phyloP scores from a whole-genome alignment of 2,329 filamentous ascomycete species.

The Ophidiomyces ophidiicola region DNA sequence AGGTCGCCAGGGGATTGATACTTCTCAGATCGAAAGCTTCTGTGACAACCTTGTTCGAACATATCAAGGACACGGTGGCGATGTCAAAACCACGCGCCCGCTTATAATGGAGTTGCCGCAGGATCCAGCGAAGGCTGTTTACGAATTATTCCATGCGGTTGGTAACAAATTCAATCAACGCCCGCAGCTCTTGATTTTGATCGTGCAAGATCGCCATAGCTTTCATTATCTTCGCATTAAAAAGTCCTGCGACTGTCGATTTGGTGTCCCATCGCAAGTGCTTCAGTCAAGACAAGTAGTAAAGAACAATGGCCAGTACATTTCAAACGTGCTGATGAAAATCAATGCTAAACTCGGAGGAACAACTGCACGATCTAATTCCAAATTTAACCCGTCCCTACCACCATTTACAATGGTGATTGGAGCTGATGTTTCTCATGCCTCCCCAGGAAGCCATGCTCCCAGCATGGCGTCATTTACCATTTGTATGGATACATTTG shows the following conservation, averaged over 20 bases:
- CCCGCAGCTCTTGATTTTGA: slow-evolving; percentile 68
- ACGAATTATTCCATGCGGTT: slow-evolving; percentile 44
- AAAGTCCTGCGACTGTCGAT: slow-evolving; percentile 75
- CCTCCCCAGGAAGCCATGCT: slow-evolving; percentile 51
- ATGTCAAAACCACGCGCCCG: slow-evolving; percentile 38
- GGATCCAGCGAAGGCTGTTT: slow-evolving; percentile 44
- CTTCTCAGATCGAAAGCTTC: slow-evolving; percentile 40
- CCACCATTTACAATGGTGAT: slow-evolving; percentile 59
- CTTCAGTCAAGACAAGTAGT: slow-evolving; percentile 58
- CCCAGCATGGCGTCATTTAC: slow-evolving; percentile 82
- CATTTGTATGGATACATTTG: slow-evolving; percentile 60
- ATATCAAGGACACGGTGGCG: slow-evolving; percentile 51
- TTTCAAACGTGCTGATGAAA: slow-evolving; percentile 92
- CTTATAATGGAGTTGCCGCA: slow-evolving; percentile 31
- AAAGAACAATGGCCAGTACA: slow-evolving; percentile 66
- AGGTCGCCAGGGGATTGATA: slow-evolving; percentile 38
- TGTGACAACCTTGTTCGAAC: slow-evolving; percentile 49
- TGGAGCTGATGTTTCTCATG: slow-evolving; percentile 82
- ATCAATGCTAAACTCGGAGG: slow-evolving; percentile 93
- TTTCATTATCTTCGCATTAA: slow-evolving; percentile 75
- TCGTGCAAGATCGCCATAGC: slow-evolving; percentile 59
- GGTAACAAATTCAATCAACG: slow-evolving; percentile 42
- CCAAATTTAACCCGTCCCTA: slow-evolving; percentile 30
- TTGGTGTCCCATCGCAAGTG: slow-evolving; percentile 72
- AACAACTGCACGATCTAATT: slow-evolving; percentile 48